Percentiles rank a stretch among this genome's conserved stretches.
Conservation (phyloP, 2,329 filamentous ascomycete species). For the Neodidymelliopsis sp. region DNA sequence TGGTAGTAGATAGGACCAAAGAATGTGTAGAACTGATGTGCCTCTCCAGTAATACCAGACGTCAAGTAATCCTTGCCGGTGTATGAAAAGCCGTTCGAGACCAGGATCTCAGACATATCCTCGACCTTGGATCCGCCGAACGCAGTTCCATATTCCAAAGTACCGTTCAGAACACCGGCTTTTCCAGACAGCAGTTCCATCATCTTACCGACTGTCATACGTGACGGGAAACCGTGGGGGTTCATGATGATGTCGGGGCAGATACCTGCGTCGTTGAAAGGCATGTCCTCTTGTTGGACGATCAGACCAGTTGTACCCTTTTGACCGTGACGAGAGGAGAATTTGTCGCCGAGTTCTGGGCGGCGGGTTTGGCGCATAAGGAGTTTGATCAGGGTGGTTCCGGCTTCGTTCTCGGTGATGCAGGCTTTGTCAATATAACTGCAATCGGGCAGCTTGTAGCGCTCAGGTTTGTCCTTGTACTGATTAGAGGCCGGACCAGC, state of each 20-base stretch:
- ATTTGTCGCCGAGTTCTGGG: conserved; percentile 97
- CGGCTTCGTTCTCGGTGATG: conserved; percentile 85
- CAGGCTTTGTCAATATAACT: conserved; percentile 97
- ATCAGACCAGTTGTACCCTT: conserved; percentile 98
- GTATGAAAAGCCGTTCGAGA: conserved; percentile 92
- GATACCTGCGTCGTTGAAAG: conserved; percentile 89
- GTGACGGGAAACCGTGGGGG: conserved; percentile 98
- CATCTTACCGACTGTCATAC: conserved; percentile 99
- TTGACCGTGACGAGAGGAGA: conserved; percentile 96
- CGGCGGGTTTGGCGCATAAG: conserved; percentile 95
- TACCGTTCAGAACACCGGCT: conserved; percentile 84
- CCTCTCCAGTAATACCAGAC: conserved; percentile 91
- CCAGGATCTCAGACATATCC: conserved; percentile 84
- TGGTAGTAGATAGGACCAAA: conserved; percentile 99
- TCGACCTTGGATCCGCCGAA: conserved; percentile 86
- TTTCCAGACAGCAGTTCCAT: conserved; percentile 95
- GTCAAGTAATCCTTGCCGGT: conserved; percentile 98
- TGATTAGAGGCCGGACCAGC: conserved; percentile 72
- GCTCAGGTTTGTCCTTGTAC: conserved; percentile 71
- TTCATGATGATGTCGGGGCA: conserved; percentile 99
- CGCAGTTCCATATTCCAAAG: conserved; percentile 86
- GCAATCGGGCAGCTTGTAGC: conserved; percentile 83
- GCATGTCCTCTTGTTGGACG: conserved; percentile 95
- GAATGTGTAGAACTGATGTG: conserved; percentile 94
- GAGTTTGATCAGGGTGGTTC: conserved; percentile 88